Base-by-base conservation (phyloP, 805 yeast genomes). In the Sungouiella thailandica region DNA sequence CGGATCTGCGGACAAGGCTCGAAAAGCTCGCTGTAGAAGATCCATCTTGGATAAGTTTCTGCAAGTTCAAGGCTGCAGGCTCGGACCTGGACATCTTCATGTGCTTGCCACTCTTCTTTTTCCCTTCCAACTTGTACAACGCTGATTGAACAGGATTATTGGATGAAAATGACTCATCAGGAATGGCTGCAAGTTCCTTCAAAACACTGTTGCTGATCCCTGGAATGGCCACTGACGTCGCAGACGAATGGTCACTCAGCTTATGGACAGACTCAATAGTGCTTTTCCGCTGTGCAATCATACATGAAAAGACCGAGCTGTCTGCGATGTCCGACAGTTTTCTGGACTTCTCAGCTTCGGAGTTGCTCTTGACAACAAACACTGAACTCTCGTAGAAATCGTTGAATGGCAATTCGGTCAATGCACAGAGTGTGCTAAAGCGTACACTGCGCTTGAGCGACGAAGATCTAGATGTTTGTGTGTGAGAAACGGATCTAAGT, bases 111-210 rank as follows among this genome's bases (percentile, higher is more conserved):
- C 11, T 28, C 11, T 28, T 28, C n/a, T 22, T 66, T 24, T 68
- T 75, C 1, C 96, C 97, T 58, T 85, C 94, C 19, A 90, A 64
- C 57, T 83, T 89, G 58, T 67, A 67, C 45, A 89, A 64, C 0
- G 97, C 88, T 29, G 78, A 76, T 32, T 69, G 72, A 10, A 88
- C 65, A 0, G 95, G 96, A 56, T 86, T 84, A 12, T 71, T 76
- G 18, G 70, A 74, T 25, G 63, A 68, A 26, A 73, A 62, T 0
- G 79, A 69, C 29, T 82, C 88, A 54, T 90, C 96, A 0, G 96
- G 90, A 32, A 89, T 77, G 5, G 83, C 83, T 1, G 94, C 94
- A 30, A 88, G 68, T 49, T 80, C 86, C 26, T 64, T 62, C 29
- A 67, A 51, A 4, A 62, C 65, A 40, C 50, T 55, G 35, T 50